These are phyloP conservation scores for Aspergillus homomorphus DNA, from an alignment of 495 filamentous ascomycete species.

Conservation along the genomic window DNA sequence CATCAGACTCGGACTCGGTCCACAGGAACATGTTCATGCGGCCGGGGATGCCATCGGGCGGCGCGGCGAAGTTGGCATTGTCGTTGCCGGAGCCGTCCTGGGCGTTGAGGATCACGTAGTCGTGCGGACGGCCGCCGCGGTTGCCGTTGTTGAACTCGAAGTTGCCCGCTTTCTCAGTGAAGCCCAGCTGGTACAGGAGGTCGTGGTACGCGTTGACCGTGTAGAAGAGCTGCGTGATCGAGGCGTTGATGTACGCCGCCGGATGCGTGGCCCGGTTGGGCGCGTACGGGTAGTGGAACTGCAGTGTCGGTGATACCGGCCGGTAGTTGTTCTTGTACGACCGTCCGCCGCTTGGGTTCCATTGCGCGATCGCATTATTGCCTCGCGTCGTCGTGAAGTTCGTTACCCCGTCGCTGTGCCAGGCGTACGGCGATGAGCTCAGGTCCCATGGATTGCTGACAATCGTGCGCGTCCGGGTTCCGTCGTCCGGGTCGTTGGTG, in stretches of 20 bases:
- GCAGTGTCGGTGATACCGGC: not conserved
- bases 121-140: constrained; percentile 41
- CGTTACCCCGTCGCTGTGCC: constrained; percentile 6
- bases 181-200: constrained; percentile 50
- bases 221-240: constrained; percentile 50
- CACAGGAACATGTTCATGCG: constrained; percentile 43
- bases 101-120: constrained; percentile 52
- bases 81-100: constrained; percentile 52
- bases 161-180: constrained; percentile 53
- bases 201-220: constrained; percentile 54
- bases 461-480: constrained; percentile 3
- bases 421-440: constrained; percentile 8
- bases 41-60: constrained; percentile 45
- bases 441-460: constrained; percentile 12
- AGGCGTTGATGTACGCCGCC: constrained; percentile 12
- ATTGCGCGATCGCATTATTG: constrained; percentile 15
- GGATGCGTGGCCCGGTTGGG: not conserved
- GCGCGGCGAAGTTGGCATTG: constrained; percentile 52
- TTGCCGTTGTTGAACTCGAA: constrained; percentile 53
- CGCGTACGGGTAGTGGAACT: constrained; percentile 12
- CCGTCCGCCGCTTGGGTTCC: constrained; percentile 8
- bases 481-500: constrained; percentile 13
- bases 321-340: constrained; percentile 9
- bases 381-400: constrained; percentile 13
- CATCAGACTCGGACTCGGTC: constrained; percentile 21